phyloP scores from a whole-genome alignment of 1,139 yeast genomes.

The Zygosaccharomyces pseudobailii region DNA sequence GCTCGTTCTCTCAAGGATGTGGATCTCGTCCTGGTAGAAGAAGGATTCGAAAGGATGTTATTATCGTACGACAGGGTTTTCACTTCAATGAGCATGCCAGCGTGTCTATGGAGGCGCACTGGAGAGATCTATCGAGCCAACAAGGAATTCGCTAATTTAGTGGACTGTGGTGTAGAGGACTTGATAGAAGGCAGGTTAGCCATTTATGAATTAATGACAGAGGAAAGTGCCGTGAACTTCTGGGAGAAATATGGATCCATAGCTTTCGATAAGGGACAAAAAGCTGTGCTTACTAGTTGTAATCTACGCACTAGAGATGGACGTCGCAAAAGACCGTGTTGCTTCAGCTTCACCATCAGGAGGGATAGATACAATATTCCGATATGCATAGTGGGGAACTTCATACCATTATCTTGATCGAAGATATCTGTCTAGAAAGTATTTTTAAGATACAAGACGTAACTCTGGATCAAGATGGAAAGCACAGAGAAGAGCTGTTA shows the following conservation, averaged over 20 bases:
- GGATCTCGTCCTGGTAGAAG: conserved; percentile 88
- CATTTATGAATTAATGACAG: conserved; percentile 91
- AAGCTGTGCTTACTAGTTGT: conserved; percentile 91
- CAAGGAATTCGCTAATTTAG: conserved; percentile 92
- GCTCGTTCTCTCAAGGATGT: conserved; percentile 89
- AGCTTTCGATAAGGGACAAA: conserved; percentile 93
- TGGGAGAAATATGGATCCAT: conserved; percentile 98
- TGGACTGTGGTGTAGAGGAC: conserved; percentile 89
- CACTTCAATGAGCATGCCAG: conserved; percentile 97
- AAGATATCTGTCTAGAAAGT: background rate
- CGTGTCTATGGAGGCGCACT: conserved; percentile 95
- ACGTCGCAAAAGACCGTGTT: conserved; percentile 74
- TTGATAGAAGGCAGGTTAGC: conserved; percentile 89
- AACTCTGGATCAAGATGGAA: too few relatives aligned
- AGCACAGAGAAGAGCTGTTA: too few relatives aligned
- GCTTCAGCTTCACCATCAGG: conserved; percentile 90
- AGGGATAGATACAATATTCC: conserved; percentile 94
- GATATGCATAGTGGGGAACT: conserved; percentile 93
- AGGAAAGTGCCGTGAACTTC: conserved; percentile 94
- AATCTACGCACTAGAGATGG: conserved; percentile 83
- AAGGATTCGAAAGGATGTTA: conserved; percentile 88
- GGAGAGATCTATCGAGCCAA: conserved; percentile 96
- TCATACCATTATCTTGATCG: conserved; percentile 59
- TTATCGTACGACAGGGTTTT: conserved; percentile 92
- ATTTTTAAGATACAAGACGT: too few relatives aligned